Percentiles rank a stretch among this genome's conserved stretches.
Evolutionary conservation across 805 yeast species (phyloP).

Genomic region (Naumovozyma castellii): DNA sequence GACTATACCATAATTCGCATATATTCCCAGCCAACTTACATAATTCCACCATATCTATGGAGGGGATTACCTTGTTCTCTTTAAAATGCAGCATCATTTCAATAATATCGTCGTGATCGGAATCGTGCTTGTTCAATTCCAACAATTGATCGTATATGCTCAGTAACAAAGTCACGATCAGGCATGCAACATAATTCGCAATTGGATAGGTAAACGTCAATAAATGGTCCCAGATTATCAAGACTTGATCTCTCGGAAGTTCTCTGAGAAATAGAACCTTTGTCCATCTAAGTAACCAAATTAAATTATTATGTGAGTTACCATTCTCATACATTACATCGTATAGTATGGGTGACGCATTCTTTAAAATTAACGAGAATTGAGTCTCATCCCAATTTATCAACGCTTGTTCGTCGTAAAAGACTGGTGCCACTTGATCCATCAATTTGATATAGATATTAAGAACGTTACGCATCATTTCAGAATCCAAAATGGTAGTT

Average conservation of each 20-base stretch:
- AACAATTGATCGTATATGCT: conserved; percentile 12
- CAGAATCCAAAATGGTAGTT: not conserved
- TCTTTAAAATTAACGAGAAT: conserved; percentile 16
- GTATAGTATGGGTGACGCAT: conserved; percentile 13
- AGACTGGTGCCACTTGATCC: conserved; percentile 18
- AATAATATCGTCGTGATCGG: conserved; percentile 24
- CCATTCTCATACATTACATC: conserved; percentile 7
- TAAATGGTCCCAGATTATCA: conserved; percentile 27
- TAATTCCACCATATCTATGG: conserved; percentile 16
- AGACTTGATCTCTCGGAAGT: conserved; percentile 15
- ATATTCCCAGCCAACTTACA: conserved; percentile 22
- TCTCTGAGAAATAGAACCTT: conserved; percentile 26
- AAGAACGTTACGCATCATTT: conserved; percentile 12
- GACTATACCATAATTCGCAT: conserved; percentile 19
- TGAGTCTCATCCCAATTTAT: conserved; percentile 19
- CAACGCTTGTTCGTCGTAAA: conserved; percentile 20
- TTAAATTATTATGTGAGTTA: conserved; percentile 11
- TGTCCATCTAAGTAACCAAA: conserved; percentile 30
- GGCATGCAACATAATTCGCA: conserved; percentile 16
- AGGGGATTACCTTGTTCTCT: conserved; percentile 6
- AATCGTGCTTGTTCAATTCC: conserved; percentile 9
- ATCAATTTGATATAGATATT: conserved; percentile 21
- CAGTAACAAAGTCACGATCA: conserved; percentile 18
- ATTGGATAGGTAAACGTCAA: conserved; percentile 20
- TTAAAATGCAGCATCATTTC: conserved; percentile 20